Base-by-base conservation (phyloP, 2,329 filamentous ascomycete genomes). In the Chaetomiaceae sp. region DNA sequence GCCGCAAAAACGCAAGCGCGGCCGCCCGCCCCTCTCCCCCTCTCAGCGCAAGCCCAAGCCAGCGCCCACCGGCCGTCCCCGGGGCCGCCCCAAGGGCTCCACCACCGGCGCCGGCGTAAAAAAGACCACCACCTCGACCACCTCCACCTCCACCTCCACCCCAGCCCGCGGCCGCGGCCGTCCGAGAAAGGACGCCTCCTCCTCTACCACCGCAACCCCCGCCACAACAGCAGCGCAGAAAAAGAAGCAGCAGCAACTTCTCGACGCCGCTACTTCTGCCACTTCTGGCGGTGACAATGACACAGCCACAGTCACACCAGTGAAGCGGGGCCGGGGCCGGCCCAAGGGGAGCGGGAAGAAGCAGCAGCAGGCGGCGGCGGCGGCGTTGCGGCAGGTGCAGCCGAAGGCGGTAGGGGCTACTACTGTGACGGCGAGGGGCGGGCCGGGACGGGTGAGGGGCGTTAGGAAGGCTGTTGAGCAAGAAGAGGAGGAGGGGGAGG, bases 81-180 rank as follows among this genome's bases (percentile, higher is more conserved):
- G 61, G 46, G 61, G 61, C 39, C 38, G 61, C 3, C 61, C 61
- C 44, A 59, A 59, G 56, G 61, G 60, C 35, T 13, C 35, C 17
- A 20, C 17, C 35, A 12, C 35, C 37, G 39, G 30, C 2, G 44
- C n/a, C 5, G 59, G 55, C 38, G 53, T 57, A 4, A 56, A 60
- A 51, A 59, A 60, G 50, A 27, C 44, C 34, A 27, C n/a, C n/a
- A n/a, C n/a, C n/a, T n/a, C n/a, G n/a, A n/a, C n/a, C n/a, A n/a
- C n/a, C n/a, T n/a, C n/a, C n/a, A n/a, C n/a, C n/a, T n/a, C n/a
- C n/a, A n/a, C n/a, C n/a, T n/a, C n/a, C n/a, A n/a, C n/a, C n/a
- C n/a, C n/a, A 51, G 1, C 12, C 42, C 5, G 41, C 45, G 17
- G 42, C 41, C 21, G n/a, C 44, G n/a, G 41, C 50, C n/a, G n/a